Conservation (phyloP, 106 monocot species). For the Allium sativum region DNA sequence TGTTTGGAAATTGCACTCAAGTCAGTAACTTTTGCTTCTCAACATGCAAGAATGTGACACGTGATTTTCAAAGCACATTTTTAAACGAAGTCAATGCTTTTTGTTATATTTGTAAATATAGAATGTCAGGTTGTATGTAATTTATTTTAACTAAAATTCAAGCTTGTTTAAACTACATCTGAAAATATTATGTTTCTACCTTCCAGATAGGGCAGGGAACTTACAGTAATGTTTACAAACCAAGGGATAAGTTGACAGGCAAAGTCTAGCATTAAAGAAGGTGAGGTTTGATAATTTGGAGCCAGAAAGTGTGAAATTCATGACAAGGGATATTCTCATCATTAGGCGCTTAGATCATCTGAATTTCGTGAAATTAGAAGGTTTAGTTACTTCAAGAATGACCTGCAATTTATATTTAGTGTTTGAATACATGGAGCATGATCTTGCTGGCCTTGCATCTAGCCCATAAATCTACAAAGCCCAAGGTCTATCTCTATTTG, state of each 20-base stretch:
- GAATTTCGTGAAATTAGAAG: conserved; percentile 53
- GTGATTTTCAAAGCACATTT: too few species aligned
- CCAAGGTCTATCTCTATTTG: too few species aligned
- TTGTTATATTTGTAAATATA: too few species aligned
- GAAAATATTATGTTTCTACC: neutral
- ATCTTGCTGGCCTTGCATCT: conserved; percentile 49
- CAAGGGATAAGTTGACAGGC: conserved; percentile 34
- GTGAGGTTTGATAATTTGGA: conserved; percentile 62
- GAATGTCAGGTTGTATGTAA: too few species aligned
- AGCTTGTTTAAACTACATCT: too few species aligned
- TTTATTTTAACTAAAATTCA: too few species aligned
- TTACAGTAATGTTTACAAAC: conserved; percentile 69
- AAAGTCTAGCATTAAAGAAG: conserved; percentile 58
- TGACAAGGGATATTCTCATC: conserved; percentile 57
- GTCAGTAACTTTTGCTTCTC: too few species aligned
- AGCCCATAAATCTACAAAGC: conserved; percentile 44
- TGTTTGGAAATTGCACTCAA: too few species aligned
- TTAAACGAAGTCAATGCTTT: too few species aligned
- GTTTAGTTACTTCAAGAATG: conserved; percentile 60
- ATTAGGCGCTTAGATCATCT: conserved; percentile 50
- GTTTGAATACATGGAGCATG: conserved; percentile 68
- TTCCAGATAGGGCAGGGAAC: conserved; percentile 60
- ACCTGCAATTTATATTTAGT: conserved; percentile 57
- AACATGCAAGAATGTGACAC: too few species aligned
- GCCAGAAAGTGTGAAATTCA: conserved; percentile 59